Evolutionary conservation across 73 alveolate species (phyloP).

Genomic region (Tetrahymena borealis): DNA sequence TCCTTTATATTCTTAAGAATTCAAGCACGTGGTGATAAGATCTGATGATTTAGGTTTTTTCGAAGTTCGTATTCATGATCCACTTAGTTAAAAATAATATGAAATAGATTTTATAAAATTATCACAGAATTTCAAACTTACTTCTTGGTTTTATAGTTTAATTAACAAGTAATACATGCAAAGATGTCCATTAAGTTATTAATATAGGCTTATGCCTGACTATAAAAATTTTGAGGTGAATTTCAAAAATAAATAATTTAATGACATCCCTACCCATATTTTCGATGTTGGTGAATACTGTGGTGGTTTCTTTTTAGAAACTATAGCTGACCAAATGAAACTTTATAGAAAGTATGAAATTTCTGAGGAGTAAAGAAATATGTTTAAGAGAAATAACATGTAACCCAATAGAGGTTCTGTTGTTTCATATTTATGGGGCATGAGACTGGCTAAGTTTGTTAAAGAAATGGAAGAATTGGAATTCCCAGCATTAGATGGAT

Average conservation of each 20-base stretch:
- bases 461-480: not conserved
- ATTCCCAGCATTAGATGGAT: not conserved
- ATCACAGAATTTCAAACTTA: not conserved
- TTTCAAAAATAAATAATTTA: not conserved
- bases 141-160: not conserved
- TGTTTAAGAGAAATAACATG: not conserved
- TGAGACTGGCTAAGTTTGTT: not conserved
- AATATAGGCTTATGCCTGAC: not conserved
- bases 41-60: not conserved
- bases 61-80: not conserved
- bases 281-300: not conserved
- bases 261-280: not conserved
- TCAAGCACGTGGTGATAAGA: not conserved
- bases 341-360: not conserved
- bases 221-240: not conserved
- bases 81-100: not conserved
- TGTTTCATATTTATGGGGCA: not conserved
- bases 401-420: not conserved
- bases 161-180: not conserved
- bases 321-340: not conserved
- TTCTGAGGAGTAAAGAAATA: not conserved
- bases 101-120: not conserved
- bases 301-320: not conserved
- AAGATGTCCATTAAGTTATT: not conserved
- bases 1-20: not conserved